These are phyloP conservation scores for barley (Hordeum vulgare) DNA, from an alignment of 176 grass and related monocot species.

Conservation along the genomic window DNA sequence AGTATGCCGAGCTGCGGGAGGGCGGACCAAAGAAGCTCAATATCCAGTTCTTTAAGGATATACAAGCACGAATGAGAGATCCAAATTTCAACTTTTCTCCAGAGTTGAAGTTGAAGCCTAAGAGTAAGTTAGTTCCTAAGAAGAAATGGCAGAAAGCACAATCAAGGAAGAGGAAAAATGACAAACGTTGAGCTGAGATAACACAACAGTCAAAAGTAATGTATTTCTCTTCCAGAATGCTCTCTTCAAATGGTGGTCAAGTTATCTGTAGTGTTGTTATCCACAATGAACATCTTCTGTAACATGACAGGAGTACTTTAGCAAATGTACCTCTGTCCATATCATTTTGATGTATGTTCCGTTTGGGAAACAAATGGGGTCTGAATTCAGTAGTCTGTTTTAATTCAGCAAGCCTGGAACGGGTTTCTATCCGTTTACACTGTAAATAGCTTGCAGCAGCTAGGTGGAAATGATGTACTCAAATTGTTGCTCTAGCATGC, in stretches of 20 bases:
- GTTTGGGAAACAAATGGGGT: not conserved
- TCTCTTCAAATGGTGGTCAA: not conserved
- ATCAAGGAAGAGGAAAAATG: conserved; percentile 81
- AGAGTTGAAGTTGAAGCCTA: conserved; percentile 89
- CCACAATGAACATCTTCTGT: not conserved
- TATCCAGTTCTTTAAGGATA: conserved; percentile 93
- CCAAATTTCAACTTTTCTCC: conserved; percentile 87
- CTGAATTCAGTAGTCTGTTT: not conserved
- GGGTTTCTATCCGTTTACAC: not conserved
- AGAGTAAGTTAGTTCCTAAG: conserved; percentile 71
- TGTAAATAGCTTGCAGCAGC: not conserved
- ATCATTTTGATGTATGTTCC: conserved; percentile 2
- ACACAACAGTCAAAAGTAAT: not conserved
- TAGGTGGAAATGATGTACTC: not conserved
- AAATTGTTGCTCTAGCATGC: not conserved
- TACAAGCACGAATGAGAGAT: conserved; percentile 84
- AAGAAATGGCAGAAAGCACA: conserved; percentile 98
- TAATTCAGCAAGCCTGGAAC: not conserved
- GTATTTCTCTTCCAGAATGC: conserved; percentile 16
- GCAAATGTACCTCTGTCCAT: not conserved
- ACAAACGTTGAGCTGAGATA: conserved; percentile 52
- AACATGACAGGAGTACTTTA: conserved; percentile 3
- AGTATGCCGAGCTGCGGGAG: conserved; percentile 73
- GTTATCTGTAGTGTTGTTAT: conserved; percentile 21
- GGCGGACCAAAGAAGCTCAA: conserved; percentile 93